Conservation (phyloP, 2,329 filamentous ascomycete genomes). For the Leptographium wingfieldii region DNA sequence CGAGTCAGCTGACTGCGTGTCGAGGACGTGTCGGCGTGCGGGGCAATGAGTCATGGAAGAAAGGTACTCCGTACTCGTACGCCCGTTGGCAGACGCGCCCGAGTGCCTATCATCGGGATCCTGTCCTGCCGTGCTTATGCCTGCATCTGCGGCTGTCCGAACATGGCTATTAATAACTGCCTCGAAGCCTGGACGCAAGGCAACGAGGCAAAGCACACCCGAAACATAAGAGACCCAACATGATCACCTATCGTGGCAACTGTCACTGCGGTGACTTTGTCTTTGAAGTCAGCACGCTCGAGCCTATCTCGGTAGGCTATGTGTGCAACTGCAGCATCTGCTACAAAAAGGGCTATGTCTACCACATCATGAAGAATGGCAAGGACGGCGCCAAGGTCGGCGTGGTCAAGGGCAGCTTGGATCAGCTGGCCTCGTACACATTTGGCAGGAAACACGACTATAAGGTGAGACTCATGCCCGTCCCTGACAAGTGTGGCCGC, state of each 20-base stretch:
- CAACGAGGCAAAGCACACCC: background rate
- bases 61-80: too few species aligned
- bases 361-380: slow-evolving; percentile 16
- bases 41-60: background rate
- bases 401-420: slow-evolving; percentile 33
- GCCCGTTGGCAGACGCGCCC: too few species aligned
- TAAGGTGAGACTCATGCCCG: slow-evolving; percentile 20
- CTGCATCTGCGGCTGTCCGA: background rate
- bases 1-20: background rate
- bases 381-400: slow-evolving; percentile 21
- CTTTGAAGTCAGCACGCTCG: slow-evolving; percentile 38
- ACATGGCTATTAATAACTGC: too few species aligned
- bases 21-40: background rate
- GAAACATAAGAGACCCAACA: background rate
- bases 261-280: slow-evolving; percentile 44
- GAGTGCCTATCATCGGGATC: background rate
- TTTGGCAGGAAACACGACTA: slow-evolving; percentile 29
- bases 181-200: background rate
- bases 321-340: slow-evolving; percentile 60
- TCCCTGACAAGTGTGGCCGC: background rate
- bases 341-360: slow-evolving; percentile 33
- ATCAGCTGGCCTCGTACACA: slow-evolving; percentile 28
- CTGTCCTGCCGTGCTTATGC: background rate
- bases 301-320: slow-evolving; percentile 37
- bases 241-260: slow-evolving; percentile 36